phyloP scores from a whole-genome alignment of 2,329 filamentous ascomycete genomes.

The Bretziella fagacearum region DNA sequence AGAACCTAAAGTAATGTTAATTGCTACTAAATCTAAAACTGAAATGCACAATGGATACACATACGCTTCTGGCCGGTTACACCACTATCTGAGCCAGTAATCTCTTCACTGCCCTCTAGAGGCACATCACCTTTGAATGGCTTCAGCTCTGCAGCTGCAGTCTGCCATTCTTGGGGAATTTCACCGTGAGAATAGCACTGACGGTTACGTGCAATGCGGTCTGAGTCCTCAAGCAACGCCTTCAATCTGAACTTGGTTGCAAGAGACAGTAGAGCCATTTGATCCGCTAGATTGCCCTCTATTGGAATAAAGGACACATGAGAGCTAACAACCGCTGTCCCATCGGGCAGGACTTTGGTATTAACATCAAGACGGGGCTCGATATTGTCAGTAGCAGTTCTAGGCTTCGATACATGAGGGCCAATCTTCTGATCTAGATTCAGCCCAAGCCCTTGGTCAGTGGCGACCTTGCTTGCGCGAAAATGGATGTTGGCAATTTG shows the following conservation, averaged over 20 bases:
- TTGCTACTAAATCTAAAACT: background rate
- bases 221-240: conserved; percentile 60
- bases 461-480: conserved; percentile 40
- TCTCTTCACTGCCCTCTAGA: background rate
- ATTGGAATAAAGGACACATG: conserved; percentile 55
- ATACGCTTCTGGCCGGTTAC: conserved; percentile 11
- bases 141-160: conserved; percentile 44
- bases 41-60: background rate
- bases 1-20: conserved; percentile 15
- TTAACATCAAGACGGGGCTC: conserved; percentile 9
- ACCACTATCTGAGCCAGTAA: background rate
- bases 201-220: conserved; percentile 50
- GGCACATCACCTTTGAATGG: conserved; percentile 18
- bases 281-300: conserved; percentile 61
- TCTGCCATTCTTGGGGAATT: conserved; percentile 58
- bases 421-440: conserved; percentile 38
- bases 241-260: conserved; percentile 66
- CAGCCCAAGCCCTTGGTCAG: conserved; percentile 38
- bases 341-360: conserved; percentile 12
- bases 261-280: conserved; percentile 67
- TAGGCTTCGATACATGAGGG: conserved; percentile 26
- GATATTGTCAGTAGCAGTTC: conserved; percentile 8
- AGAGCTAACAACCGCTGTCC: conserved; percentile 34
- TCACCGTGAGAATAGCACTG: conserved; percentile 65
- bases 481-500: conserved; percentile 43